Evolutionary conservation across 192 early-diverging fungal genomes (phyloP).

Genomic region (Coemansia sp.): DNA sequence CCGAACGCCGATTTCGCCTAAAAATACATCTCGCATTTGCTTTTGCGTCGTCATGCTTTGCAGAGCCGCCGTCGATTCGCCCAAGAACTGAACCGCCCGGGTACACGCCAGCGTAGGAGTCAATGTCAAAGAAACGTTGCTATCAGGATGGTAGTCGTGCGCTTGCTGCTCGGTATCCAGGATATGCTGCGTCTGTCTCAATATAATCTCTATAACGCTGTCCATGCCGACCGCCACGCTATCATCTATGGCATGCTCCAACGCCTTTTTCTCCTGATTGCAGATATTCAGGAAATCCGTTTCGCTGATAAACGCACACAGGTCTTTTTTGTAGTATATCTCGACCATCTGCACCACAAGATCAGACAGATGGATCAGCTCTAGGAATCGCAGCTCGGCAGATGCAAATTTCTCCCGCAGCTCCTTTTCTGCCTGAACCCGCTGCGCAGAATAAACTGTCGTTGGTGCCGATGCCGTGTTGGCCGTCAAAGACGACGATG

Average conservation of each 20-base stretch:
- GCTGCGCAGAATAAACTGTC: slow-evolving; percentile 48
- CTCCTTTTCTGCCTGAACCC: slow-evolving; percentile 31
- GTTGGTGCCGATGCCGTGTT: slow-evolving; percentile 41
- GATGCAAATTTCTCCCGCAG: slow-evolving; percentile 56
- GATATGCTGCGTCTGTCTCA: slow-evolving; percentile 82
- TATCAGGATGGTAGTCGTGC: slow-evolving; percentile 73
- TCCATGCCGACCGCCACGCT: slow-evolving; percentile 90
- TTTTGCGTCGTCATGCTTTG: slow-evolving; percentile 71
- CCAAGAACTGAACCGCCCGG: slow-evolving; percentile 73
- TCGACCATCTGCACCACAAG: slow-evolving; percentile 92
- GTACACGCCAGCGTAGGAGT: slow-evolving; percentile 82
- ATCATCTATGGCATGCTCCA: slow-evolving; percentile 86
- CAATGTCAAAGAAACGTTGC: slow-evolving; percentile 57
- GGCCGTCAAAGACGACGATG: background rate
- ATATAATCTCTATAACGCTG: slow-evolving; percentile 81
- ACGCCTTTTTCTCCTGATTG: slow-evolving; percentile 87
- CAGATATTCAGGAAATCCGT: slow-evolving; percentile 87
- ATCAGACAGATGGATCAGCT: slow-evolving; percentile 91
- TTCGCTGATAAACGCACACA: slow-evolving; percentile 82
- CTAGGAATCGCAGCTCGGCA: slow-evolving; percentile 79
- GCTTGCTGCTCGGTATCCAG: slow-evolving; percentile 66
- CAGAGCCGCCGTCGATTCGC: slow-evolving; percentile 70
- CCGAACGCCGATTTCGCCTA: too few species aligned
- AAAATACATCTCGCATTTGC: slow-evolving; percentile 84
- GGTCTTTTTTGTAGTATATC: slow-evolving; percentile 86